Conservation (phyloP, 305 asterid species). For the Fraxinus greggii region DNA sequence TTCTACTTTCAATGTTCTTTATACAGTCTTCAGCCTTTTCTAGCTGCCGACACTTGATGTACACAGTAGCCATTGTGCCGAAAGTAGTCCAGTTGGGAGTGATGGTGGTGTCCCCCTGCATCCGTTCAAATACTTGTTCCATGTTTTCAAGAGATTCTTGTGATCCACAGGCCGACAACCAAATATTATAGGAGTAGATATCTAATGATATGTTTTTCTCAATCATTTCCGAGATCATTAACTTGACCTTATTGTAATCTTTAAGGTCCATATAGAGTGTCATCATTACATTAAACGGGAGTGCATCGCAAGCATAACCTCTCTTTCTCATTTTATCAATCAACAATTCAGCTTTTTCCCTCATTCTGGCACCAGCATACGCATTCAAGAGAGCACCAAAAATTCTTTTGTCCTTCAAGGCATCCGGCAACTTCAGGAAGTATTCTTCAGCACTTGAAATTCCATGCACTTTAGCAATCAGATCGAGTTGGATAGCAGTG, state of each 20-base stretch:
- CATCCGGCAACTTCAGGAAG: conserved; percentile 59
- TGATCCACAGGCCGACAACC: conserved; percentile 65
- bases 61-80: conserved; percentile 77
- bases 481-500: conserved; percentile 81
- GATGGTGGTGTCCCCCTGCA: conserved; percentile 55
- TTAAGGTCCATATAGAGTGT: conserved; percentile 75
- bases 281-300: conserved; percentile 89
- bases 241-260: conserved; percentile 58
- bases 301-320: conserved; percentile 64
- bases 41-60: conserved; percentile 49
- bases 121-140: conserved; percentile 62
- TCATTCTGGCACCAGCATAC: conserved; percentile 60
- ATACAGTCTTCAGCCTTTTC: conserved; percentile 65
- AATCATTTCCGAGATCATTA: conserved; percentile 61
- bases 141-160: conserved; percentile 59
- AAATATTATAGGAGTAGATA: conserved; percentile 74
- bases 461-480: conserved; percentile 79
- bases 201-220: conserved; percentile 57
- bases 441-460: conserved; percentile 73
- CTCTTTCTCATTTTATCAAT: conserved; percentile 57
- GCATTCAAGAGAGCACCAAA: conserved; percentile 82
- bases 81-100: conserved; percentile 80
- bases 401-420: conserved; percentile 68
- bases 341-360: conserved; percentile 72
- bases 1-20: conserved; percentile 54